Evolutionary conservation across 2,329 filamentous ascomycete species (phyloP), one percentile per base, ranked within the genome.

Genomic region (Fusarium denticulatum): DNA sequence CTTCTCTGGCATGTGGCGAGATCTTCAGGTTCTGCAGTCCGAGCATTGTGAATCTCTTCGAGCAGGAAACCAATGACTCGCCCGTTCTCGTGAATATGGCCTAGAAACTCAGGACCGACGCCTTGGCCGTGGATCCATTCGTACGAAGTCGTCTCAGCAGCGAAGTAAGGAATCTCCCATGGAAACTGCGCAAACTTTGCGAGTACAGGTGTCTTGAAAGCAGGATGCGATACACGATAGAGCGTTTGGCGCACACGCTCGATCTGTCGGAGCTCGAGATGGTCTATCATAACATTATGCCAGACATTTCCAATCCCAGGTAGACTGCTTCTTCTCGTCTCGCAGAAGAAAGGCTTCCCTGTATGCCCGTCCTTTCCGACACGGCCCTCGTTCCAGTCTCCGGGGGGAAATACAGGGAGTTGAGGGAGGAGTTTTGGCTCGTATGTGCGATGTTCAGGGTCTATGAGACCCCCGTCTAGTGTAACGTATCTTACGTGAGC

Each of bases 401-500:
- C 82, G 2, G 76, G 53, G 3, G 82, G 82, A 22, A 85, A 80
- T 9, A 77, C 73, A 7, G 84, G 83, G 15, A 86, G 78, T 16
- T 77, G 64, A 10, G 79, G 45, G 39, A 82, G 67, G 32, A 84
- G 72, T 15, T 71, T 60, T 18, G 81, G 81, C 14, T 70, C 79
- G 56, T 80, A 83, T 24, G 76, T 78, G 60, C 82, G 75, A 60
- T 83, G 80, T 40, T 81, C 78, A 24, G 61, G 62, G 34, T 78
- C 75, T 52, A 81, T 79, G 7, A 81, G 60, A 56, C 81, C 80
- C 16, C 79, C 68, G 14, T 82, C 81, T 34, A 85, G 77, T 18
- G 79, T 82, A 37, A 85, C 73, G 67, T 85, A 85, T 75, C 84
- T 85, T 76, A 85, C 76, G 59, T 79, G 64, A 28, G 77, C 78